Evolutionary conservation across 805 yeast species (phyloP).

Genomic region (Starmera pachycereana): DNA sequence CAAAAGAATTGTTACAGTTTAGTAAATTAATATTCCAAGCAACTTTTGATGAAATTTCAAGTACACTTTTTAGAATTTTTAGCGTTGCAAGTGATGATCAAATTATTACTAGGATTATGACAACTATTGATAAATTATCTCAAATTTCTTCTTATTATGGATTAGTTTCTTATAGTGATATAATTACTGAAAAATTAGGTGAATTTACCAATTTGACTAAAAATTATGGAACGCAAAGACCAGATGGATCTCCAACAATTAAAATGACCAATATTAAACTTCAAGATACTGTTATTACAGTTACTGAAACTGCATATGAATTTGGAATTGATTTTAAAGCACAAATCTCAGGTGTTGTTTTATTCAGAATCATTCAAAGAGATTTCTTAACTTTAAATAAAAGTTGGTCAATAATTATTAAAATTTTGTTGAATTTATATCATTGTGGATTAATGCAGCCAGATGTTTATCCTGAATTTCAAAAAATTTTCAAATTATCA

Average conservation of each 20-base stretch:
- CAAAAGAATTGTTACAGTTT: constrained; percentile 36
- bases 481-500: constrained; percentile 41
- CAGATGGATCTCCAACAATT: constrained; percentile 1
- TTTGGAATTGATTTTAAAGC: constrained; percentile 90
- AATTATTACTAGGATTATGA: constrained; percentile 74
- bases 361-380: constrained; percentile 65
- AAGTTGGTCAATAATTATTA: constrained; percentile 50
- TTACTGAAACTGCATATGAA: constrained; percentile 70
- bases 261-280: constrained; percentile 12
- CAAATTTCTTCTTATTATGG: constrained; percentile 60
- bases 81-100: constrained; percentile 87
- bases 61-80: constrained; percentile 68
- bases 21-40: constrained; percentile 64
- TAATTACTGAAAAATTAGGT: constrained; percentile 54
- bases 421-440: constrained; percentile 52
- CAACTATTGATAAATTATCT: constrained; percentile 81
- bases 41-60: constrained; percentile 53
- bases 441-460: constrained; percentile 67
- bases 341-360: constrained; percentile 77
- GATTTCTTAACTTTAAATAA: constrained; percentile 35
- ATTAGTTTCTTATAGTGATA: constrained; percentile 47
- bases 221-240: constrained; percentile 3
- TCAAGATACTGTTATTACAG: constrained; percentile 36
- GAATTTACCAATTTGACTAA: constrained; percentile 58
- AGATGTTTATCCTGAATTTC: constrained; percentile 53